A percentile compares a stretch with the other conserved stretches of the same genome.
These are phyloP conservation scores for Suhomyces terraborum DNA, from an alignment of 1,139 yeast species.

Conservation along the genomic window DNA sequence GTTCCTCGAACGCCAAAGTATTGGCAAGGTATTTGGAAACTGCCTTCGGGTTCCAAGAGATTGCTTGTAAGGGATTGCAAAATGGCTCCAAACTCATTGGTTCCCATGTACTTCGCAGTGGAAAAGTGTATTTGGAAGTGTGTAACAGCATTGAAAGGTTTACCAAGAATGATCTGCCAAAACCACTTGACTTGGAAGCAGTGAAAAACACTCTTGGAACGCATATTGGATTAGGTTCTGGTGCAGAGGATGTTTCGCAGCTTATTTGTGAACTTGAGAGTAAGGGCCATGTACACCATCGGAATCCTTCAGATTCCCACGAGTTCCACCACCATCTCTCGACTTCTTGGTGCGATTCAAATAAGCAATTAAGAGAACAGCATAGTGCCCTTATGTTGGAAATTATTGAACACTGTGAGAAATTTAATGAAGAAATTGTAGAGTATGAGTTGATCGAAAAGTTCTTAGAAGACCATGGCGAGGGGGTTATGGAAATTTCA, in stretches of 20 bases:
- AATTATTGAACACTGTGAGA: constrained; percentile 24
- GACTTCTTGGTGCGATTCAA: background rate
- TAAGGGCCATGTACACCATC: no score
- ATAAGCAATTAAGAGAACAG: background rate
- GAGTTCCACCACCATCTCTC: no score
- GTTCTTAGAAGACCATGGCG: constrained; percentile 66
- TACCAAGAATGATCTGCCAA: constrained; percentile 19
- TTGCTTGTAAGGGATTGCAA: constrained; percentile 69
- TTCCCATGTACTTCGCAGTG: constrained; percentile 64
- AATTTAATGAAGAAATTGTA: constrained; percentile 20
- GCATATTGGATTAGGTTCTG: no score
- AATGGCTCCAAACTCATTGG: constrained; percentile 60
- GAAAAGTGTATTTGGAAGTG: constrained; percentile 55
- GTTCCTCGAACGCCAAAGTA: constrained; percentile 68
- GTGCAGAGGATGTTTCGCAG: no score
- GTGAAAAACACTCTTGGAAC: background rate
- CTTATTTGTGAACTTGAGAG: background rate
- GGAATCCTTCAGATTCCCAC: no score
- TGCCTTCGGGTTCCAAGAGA: constrained; percentile 61
- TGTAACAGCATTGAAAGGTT: constrained; percentile 31
- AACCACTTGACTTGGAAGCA: background rate
- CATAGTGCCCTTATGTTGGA: constrained; percentile 18
- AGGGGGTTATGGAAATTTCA: constrained; percentile 73
- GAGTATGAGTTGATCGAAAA: constrained; percentile 33
- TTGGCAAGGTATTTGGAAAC: constrained; percentile 56